A percentile compares a stretch with the other conserved stretches of the same genome.
Evolutionary conservation across 169 alveolate genomes (phyloP).

Genomic region (Cytauxzoon felis): DNA sequence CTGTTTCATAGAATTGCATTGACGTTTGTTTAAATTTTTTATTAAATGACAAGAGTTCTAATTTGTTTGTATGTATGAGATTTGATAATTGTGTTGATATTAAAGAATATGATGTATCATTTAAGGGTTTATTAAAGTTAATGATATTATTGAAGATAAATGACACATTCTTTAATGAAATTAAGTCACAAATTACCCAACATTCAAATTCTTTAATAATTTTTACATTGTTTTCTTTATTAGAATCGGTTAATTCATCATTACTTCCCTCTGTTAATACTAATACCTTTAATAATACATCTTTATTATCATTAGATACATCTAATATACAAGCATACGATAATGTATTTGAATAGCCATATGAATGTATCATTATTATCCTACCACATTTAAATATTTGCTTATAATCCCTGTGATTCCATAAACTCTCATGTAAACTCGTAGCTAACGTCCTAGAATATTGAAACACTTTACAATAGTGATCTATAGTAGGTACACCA

Average conservation of each 20-base stretch:
- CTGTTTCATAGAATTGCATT: slow-evolving; percentile 66
- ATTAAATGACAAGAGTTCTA: slow-evolving; percentile 65
- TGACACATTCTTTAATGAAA: slow-evolving; percentile 54
- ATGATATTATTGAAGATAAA: slow-evolving; percentile 63
- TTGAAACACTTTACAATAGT: slow-evolving; percentile 19
- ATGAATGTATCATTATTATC: slow-evolving; percentile 51
- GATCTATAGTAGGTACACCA: slow-evolving; percentile 61
- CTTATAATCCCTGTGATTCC: slow-evolving; percentile 48
- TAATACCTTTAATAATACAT: slow-evolving; percentile 22
- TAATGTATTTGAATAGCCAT: slow-evolving; percentile 20
- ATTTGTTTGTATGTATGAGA: slow-evolving; percentile 50
- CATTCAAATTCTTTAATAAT: slow-evolving; percentile 18
- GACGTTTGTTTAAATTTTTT: slow-evolving; percentile 68
- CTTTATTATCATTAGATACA: slow-evolving; percentile 23
- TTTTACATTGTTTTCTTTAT: slow-evolving; percentile 6
- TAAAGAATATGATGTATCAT: slow-evolving; percentile 27
- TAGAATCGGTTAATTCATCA: background rate
- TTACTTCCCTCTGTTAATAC: slow-evolving; percentile 11
- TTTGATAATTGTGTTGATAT: slow-evolving; percentile 62
- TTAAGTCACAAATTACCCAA: slow-evolving; percentile 57
- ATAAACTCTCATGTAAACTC: slow-evolving; percentile 34
- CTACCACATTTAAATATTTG: slow-evolving; percentile 53
- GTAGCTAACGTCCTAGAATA: slow-evolving; percentile 22
- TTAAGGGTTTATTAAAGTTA: slow-evolving; percentile 4
- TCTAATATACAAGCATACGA: slow-evolving; percentile 27